Base-by-base conservation (phyloP, 2,329 filamentous ascomycete species). In the Aspergillus neoniger region DNA sequence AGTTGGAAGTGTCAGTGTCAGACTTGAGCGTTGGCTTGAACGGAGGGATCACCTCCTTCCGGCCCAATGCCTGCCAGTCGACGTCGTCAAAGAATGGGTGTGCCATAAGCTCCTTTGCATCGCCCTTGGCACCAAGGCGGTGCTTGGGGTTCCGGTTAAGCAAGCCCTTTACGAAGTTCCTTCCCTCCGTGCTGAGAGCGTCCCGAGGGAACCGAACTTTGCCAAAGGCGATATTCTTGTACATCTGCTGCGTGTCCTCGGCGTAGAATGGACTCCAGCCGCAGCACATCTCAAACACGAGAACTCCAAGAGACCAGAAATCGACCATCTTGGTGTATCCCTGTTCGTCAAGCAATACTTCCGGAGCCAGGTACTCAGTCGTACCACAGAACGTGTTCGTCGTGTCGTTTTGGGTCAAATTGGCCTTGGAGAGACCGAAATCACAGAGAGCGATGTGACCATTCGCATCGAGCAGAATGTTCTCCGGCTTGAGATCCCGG, bases 271-370 rank as follows among this genome's bases (percentile, higher is more conserved):
- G 95, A 71, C 92, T 97, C 95, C 95, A 99, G 36, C 95, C 95
- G 71, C 95, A 99, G 81, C 95, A 99, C 95, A 99, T 99, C 77
- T 99, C 95, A 71, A 99, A 99, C 1, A 99, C 95, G 57, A 99
- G 83, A 51, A 99, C 95, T 59, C 95, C 95, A 12, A 99, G 84
- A 1, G 95, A 99, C 95, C 95, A 99, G 77, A 98, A 99, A 76
- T 99, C 95, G 6, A 99, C 95, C 95, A 99, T 98, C 81, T 98
- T 98, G 57, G 95, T 98, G 78, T 99, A 99, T 36, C 95, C 95
- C 71, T 92, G 91, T 80, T 99, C 95, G 69, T 99, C 95, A 48
- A 99, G 81, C 14, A 99, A 83, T 2, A 98, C 95, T 74, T 99
- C 95, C 0, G 95, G 95, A 0, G 95, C 95, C 19, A 99, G 85